Percentiles rank a stretch among this genome's conserved stretches.
phyloP scores from a whole-genome alignment of 495 filamentous ascomycete genomes.

The Parathielavia hyrcaniae region DNA sequence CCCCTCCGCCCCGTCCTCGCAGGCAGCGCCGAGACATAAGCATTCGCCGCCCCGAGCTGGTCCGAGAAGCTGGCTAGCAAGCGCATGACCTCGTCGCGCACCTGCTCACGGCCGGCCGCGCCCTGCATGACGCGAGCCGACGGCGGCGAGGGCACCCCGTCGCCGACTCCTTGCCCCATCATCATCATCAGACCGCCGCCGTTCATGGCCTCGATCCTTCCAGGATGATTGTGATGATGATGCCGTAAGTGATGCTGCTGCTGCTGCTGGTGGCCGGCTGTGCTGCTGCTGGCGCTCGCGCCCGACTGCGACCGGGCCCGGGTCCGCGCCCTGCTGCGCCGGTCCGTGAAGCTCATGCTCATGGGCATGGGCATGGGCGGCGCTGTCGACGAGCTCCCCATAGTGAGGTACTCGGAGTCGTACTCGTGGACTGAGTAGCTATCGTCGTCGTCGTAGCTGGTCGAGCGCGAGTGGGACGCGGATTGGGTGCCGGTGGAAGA shows the following conservation, averaged over 20 bases:
- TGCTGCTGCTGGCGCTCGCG: slow-evolving; percentile 11
- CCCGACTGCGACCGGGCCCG: slow-evolving; percentile 14
- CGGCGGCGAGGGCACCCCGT: slow-evolving; percentile 39
- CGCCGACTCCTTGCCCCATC: no score
- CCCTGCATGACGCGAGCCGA: slow-evolving; percentile 48
- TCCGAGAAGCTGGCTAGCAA: slow-evolving; percentile 46
- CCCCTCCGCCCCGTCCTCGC: slow-evolving; percentile 22
- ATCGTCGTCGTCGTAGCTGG: slow-evolving; percentile 34
- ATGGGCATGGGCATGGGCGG: not conserved
- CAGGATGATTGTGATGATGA: slow-evolving; percentile 17
- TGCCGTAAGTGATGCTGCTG: slow-evolving; percentile 8
- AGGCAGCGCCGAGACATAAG: slow-evolving; percentile 27
- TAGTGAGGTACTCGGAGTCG: slow-evolving; percentile 30
- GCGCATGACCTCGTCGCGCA: slow-evolving; percentile 50
- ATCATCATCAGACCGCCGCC: no score
- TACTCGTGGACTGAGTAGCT: slow-evolving; percentile 30
- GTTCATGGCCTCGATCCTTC: slow-evolving; percentile 16
- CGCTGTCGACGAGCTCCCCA: no score
- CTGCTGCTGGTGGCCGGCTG: no score
- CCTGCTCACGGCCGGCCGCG: slow-evolving; percentile 42
- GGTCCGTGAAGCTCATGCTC: slow-evolving; percentile 11
- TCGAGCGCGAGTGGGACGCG: slow-evolving; percentile 21
- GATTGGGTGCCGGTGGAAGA: slow-evolving; percentile 11
- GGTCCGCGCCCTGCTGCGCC: slow-evolving; percentile 8
- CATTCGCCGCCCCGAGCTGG: slow-evolving; percentile 35